phyloP scores from a whole-genome alignment of 176 grass and related monocot genomes.

The Rhynchospora pubera region DNA sequence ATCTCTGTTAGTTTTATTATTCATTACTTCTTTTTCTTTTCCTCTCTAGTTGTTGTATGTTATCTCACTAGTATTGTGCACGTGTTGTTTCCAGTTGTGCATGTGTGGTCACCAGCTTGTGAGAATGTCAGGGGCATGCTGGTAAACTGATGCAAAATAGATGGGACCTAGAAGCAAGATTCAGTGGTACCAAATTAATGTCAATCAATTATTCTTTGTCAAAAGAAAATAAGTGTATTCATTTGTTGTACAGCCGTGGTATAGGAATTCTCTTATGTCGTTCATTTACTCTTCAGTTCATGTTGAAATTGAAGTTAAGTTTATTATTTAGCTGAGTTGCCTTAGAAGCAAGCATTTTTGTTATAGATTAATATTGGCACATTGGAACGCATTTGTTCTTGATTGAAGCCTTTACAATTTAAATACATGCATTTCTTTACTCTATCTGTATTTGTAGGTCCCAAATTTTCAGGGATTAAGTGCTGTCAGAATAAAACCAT shows the following conservation, averaged over 20 bases:
- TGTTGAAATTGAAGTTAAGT: background rate
- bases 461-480: no score
- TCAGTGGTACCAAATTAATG: background rate
- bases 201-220: constrained; percentile 15
- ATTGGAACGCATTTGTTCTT: background rate
- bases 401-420: background rate
- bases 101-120: background rate
- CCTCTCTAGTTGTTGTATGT: background rate
- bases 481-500: no score
- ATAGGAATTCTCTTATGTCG: background rate
- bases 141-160: background rate
- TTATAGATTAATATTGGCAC: background rate
- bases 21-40: background rate
- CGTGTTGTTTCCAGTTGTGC: background rate
- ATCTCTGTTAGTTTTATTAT: background rate
- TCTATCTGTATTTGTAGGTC: no score
- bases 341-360: background rate
- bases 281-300: background rate
- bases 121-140: background rate
- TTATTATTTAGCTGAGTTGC: background rate
- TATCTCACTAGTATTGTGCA: background rate
- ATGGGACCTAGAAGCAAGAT: background rate
- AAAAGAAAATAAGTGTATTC: constrained; percentile 21
- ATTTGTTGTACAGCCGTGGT: constrained; percentile 22
- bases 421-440: no score